Evolutionary conservation across 805 yeast species (phyloP), one percentile per base, ranked within the genome.

Genomic region (Ogataea sp.): DNA sequence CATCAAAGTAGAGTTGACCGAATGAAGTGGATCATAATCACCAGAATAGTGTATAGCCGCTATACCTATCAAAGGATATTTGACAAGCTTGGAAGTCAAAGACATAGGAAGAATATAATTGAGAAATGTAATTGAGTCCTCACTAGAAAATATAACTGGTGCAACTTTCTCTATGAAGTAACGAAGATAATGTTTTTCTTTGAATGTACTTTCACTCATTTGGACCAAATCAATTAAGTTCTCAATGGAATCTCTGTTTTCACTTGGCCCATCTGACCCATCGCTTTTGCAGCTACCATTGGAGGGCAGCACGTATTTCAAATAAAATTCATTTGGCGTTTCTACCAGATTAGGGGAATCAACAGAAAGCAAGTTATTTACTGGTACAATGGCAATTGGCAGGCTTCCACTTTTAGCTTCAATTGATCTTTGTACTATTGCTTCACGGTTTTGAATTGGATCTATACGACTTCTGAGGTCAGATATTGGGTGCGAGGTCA

Each of bases 161-260:
- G 56, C 49, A 10, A 56, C 59, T 16, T 53, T 51, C 15, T 43
- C 38, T 23, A 55, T 47, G 35, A 56, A 56, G 41, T 54, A 52
- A 29, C 44, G 42, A 16, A 56, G 36, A 32, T 52, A 51, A 35
- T 48, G 40, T 36, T 44, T 46, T 39, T 56, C 58, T n/a, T n/a
- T n/a, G n/a, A n/a, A n/a, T n/a, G n/a, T n/a, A n/a, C n/a, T n/a
- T n/a, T n/a, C n/a, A n/a, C n/a, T n/a, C n/a, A n/a, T n/a, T n/a
- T n/a, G n/a, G n/a, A n/a, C n/a, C n/a, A n/a, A n/a, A n/a, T n/a
- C n/a, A n/a, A n/a, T n/a, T n/a, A n/a, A n/a, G n/a, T n/a, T n/a
- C n/a, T n/a, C n/a, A n/a, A n/a, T n/a, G n/a, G n/a, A n/a, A n/a
- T n/a, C n/a, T n/a, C n/a, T n/a, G n/a, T n/a, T n/a, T n/a, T n/a